A percentile compares a stretch with the other conserved stretches of the same genome.
phyloP scores from a whole-genome alignment of 2,329 filamentous ascomycete genomes.

The Fusarium sp. region DNA sequence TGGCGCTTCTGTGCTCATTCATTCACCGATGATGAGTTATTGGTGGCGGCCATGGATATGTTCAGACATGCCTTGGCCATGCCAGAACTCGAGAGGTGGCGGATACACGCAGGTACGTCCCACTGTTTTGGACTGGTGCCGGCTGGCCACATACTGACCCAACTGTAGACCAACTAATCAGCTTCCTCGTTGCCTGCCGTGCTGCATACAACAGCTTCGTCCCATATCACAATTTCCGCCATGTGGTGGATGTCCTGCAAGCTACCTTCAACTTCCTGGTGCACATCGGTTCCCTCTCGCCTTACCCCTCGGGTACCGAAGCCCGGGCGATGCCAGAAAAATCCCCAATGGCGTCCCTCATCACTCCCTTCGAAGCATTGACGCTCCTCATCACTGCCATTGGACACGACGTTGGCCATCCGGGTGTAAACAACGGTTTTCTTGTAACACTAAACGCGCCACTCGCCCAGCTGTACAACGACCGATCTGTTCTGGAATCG shows the following conservation, averaged over 20 bases:
- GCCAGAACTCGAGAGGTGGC: slow-evolving; percentile 84
- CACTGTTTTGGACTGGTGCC: slow-evolving; percentile 12
- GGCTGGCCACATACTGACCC: slow-evolving; percentile 53
- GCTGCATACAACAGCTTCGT: slow-evolving; percentile 97
- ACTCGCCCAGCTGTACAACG: slow-evolving; percentile 94
- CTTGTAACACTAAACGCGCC: slow-evolving; percentile 91
- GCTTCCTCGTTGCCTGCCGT: slow-evolving; percentile 87
- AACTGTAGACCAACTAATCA: slow-evolving; percentile 77
- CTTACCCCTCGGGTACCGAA: slow-evolving; percentile 63
- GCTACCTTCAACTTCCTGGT: slow-evolving; percentile 92
- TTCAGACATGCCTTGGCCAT: slow-evolving; percentile 86
- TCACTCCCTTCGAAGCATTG: slow-evolving; percentile 89
- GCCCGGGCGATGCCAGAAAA: slow-evolving; percentile 52
- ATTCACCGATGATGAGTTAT: slow-evolving; percentile 88
- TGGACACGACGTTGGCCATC: slow-evolving; percentile 96
- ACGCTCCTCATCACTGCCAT: slow-evolving; percentile 95
- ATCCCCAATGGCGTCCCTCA: slow-evolving; percentile 76
- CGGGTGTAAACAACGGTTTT: slow-evolving; percentile 98
- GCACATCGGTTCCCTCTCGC: slow-evolving; percentile 78
- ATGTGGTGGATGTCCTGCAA: slow-evolving; percentile 95
- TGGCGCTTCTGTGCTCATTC: slow-evolving; percentile 94
- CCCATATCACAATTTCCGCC: slow-evolving; percentile 97
- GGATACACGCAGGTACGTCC: slow-evolving; percentile 77
- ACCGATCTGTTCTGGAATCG: slow-evolving; percentile 94
- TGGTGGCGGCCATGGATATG: slow-evolving; percentile 87